phyloP scores from a whole-genome alignment of 2,329 filamentous ascomycete species.

The Fusarium albidum region DNA sequence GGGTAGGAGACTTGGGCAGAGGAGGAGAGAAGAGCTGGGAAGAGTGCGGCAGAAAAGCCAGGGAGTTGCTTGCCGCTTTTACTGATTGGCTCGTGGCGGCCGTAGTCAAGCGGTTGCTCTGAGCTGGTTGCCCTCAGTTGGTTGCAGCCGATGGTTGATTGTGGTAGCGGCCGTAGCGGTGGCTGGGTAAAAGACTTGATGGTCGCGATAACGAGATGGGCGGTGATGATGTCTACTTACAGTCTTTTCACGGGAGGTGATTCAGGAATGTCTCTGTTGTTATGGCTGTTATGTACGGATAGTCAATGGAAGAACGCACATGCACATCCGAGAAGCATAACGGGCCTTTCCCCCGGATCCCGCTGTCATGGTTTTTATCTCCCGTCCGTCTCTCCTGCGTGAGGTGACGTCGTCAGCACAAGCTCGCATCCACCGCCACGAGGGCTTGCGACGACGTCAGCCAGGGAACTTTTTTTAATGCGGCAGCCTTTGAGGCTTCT shows the following conservation, averaged over 20 bases:
- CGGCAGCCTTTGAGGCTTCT: constrained; percentile 40
- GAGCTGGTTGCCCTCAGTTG: constrained; percentile 29
- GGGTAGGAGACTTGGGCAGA: constrained; percentile 27
- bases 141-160: constrained; percentile 22
- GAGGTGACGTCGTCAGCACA: constrained; percentile 40
- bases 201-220: not conserved
- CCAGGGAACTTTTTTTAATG: constrained; percentile 34
- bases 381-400: constrained; percentile 12
- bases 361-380: constrained; percentile 16
- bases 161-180: constrained; percentile 18
- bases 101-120: constrained; percentile 40
- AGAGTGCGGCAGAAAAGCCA: constrained; percentile 34
- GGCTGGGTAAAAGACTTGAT: constrained; percentile 17
- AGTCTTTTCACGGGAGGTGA: no score
- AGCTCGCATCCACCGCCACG: constrained; percentile 33
- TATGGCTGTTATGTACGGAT: not conserved
- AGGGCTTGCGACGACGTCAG: constrained; percentile 35
- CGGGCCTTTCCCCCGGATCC: constrained; percentile 17
- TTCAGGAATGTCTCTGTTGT: not conserved
- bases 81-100: constrained; percentile 48
- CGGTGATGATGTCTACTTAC: not conserved
- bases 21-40: constrained; percentile 33
- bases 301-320: constrained; percentile 4
- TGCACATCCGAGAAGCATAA: constrained; percentile 13
- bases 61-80: constrained; percentile 43